A percentile compares a stretch with the other conserved stretches of the same genome.
These are phyloP conservation scores for Annulohypoxylon nitens DNA, from an alignment of 495 filamentous ascomycete genomes.

Conservation along the genomic window DNA sequence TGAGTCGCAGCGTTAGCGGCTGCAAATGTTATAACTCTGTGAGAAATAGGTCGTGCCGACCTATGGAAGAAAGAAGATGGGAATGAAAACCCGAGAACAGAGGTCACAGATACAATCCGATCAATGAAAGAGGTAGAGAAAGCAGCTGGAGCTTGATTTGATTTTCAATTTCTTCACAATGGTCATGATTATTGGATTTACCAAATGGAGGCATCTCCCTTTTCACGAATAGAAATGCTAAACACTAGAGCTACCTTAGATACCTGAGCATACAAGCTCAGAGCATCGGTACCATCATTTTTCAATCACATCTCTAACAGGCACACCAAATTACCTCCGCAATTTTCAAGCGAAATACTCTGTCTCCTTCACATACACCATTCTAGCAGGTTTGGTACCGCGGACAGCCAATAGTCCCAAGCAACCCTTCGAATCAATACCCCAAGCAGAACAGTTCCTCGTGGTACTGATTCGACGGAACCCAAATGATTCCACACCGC, in stretches of 20 bases:
- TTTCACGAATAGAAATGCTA: neutral
- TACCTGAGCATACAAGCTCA: neutral
- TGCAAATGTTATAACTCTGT: no score
- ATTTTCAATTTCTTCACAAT: no score
- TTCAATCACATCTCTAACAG: neutral
- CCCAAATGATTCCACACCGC: neutral
- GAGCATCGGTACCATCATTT: neutral
- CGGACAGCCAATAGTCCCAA: constrained; percentile 14
- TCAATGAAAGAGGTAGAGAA: no score
- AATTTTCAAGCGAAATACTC: neutral
- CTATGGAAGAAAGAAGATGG: no score
- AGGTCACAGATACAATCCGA: no score
- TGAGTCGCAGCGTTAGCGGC: no score
- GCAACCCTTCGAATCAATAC: constrained; percentile 3
- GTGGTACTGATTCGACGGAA: neutral
- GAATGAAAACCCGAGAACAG: no score
- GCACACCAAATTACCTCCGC: neutral
- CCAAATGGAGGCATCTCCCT: neutral
- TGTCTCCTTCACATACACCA: constrained; percentile 16
- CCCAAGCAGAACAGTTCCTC: constrained; percentile 23
- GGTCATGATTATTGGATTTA: no score
- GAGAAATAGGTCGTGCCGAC: no score
- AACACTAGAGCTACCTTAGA: neutral
- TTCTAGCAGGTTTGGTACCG: neutral
- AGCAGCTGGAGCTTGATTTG: no score